These are phyloP conservation scores for Talaromyces sp. DNA, from an alignment of 2,329 filamentous ascomycete species.

Conservation along the genomic window DNA sequence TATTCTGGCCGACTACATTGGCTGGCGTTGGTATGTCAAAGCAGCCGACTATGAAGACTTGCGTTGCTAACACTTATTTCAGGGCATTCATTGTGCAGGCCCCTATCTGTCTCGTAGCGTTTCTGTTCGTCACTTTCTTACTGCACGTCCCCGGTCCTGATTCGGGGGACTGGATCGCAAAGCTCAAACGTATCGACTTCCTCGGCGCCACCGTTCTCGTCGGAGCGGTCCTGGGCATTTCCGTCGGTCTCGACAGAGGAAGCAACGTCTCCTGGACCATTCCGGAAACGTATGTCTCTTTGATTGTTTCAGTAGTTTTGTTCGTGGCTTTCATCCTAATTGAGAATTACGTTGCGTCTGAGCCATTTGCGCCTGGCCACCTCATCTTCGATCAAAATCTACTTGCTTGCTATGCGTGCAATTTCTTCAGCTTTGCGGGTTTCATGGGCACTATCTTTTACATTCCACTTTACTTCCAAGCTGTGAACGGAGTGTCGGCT, in stretches of 20 bases:
- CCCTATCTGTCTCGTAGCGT: conserved; percentile 64
- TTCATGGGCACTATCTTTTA: conserved; percentile 64
- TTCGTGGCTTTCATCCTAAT: conserved; percentile 66
- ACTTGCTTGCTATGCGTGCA: conserved; percentile 64
- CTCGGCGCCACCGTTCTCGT: conserved; percentile 65
- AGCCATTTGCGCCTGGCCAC: conserved; percentile 71
- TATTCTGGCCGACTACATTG: conserved; percentile 60
- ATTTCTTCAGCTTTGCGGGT: conserved; percentile 66
- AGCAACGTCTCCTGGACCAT: conserved; percentile 67
- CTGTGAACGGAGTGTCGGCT: conserved; percentile 61
- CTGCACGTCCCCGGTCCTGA: conserved; percentile 59
- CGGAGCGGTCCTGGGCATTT: conserved; percentile 60
- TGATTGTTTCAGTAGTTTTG: conserved; percentile 55
- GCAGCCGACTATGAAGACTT: background rate
- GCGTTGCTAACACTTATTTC: background rate
- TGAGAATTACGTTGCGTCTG: conserved; percentile 62
- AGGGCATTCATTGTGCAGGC: conserved; percentile 65
- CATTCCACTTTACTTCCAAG: conserved; percentile 75
- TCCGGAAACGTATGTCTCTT: conserved; percentile 54
- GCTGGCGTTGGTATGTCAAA: conserved; percentile 18
- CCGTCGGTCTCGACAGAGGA: conserved; percentile 68
- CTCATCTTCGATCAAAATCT: conserved; percentile 66
- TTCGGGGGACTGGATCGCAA: conserved; percentile 60
- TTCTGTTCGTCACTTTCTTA: conserved; percentile 59
- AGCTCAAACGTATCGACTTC: conserved; percentile 68